Percentiles rank a stretch among this genome's conserved stretches.
Evolutionary conservation across 2,329 filamentous ascomycete genomes (phyloP).

Genomic region (Esteya vermicola): DNA sequence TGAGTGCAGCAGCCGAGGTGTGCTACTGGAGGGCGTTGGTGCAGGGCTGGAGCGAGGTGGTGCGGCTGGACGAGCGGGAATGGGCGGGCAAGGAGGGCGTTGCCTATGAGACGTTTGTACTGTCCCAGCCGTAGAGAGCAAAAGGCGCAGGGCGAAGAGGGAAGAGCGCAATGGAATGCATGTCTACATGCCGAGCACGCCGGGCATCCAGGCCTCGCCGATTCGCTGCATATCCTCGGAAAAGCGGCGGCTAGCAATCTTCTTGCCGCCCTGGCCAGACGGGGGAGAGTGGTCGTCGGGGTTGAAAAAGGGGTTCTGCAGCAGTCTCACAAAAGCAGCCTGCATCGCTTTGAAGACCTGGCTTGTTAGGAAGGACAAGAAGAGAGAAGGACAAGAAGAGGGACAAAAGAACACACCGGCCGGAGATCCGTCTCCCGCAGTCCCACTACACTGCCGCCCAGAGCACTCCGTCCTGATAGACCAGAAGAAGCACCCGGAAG

Average conservation of each 20-base stretch:
- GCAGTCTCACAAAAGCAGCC: constrained; percentile 72
- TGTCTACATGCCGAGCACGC: no score
- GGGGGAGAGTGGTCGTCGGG: constrained; percentile 67
- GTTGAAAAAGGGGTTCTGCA: constrained; percentile 91
- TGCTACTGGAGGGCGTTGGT: no score
- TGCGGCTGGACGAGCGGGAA: no score
- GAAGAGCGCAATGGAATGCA: no score
- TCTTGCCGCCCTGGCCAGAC: constrained; percentile 39
- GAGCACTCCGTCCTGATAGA: constrained; percentile 6
- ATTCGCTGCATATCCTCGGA: constrained; percentile 71
- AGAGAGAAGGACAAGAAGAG: not conserved
- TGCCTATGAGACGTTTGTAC: no score
- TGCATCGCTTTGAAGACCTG: constrained; percentile 74
- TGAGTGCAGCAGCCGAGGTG: no score
- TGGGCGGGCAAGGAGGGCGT: no score
- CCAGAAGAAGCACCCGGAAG: no score
- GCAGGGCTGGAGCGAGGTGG: no score
- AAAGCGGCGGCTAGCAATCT: constrained; percentile 73
- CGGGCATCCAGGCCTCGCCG: constrained; percentile 72
- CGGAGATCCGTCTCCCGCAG: constrained; percentile 79
- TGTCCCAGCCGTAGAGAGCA: no score
- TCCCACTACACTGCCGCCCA: constrained; percentile 33
- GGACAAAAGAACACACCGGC: constrained; percentile 41
- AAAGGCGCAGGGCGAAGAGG: no score
- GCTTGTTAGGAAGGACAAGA: not conserved